A percentile compares a stretch with the other conserved stretches of the same genome.
Conservation (phyloP, 345 rosid genomes). For the Hypericum perforatum region DNA sequence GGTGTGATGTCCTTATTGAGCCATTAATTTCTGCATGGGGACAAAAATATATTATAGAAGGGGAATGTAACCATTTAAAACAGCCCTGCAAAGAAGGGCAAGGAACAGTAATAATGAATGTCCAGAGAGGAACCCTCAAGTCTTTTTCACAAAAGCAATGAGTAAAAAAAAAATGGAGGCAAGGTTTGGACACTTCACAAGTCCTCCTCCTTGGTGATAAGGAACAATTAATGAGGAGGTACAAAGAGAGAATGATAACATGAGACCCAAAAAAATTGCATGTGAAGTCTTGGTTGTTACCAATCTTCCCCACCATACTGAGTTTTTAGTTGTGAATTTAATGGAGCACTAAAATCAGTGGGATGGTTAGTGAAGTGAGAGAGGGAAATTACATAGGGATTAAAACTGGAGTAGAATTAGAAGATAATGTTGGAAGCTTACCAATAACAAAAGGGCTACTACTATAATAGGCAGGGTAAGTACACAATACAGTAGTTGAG, state of each 20-base stretch:
- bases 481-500: too few relatives aligned
- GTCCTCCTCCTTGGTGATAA: slow-evolving; percentile 7
- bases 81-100: slow-evolving; percentile 23
- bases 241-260: slow-evolving; percentile 15
- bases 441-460: too few relatives aligned
- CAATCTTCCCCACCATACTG: too few relatives aligned
- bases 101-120: slow-evolving; percentile 26
- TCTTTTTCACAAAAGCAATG: slow-evolving; percentile 24
- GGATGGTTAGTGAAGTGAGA: slow-evolving; percentile 8
- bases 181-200: slow-evolving; percentile 25
- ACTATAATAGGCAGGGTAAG: too few relatives aligned
- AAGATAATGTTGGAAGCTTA: not conserved
- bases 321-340: too few relatives aligned
- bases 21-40: slow-evolving; percentile 24
- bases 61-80: too few relatives aligned
- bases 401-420: not conserved
- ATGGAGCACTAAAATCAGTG: too few relatives aligned
- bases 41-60: slow-evolving; percentile 13
- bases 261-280: too few relatives aligned
- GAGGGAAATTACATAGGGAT: not conserved
- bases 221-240: slow-evolving; percentile 26
- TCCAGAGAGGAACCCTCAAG: slow-evolving; percentile 28
- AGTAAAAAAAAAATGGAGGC: slow-evolving; percentile 23
- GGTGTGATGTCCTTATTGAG: slow-evolving; percentile 25
- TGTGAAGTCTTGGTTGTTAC: too few relatives aligned